Evolutionary conservation across 1,284 basidiomycete genomes (phyloP).

Genomic region (Papiliotrema nemorosa): DNA sequence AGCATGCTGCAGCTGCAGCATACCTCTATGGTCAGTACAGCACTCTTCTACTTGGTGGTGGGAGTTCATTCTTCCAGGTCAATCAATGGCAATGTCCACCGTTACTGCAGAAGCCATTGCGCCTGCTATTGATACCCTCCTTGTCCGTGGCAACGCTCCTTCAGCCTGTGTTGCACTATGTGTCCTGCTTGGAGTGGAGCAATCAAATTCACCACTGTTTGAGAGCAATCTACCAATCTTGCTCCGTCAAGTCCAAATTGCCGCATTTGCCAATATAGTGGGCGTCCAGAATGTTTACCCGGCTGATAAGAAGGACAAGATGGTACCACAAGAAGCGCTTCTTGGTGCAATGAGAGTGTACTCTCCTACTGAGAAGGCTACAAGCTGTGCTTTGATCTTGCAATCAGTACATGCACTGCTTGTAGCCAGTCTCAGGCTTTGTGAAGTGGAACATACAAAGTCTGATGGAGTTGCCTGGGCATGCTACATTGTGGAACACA

Average conservation of each 20-base stretch:
- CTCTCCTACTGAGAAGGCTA: conserved; percentile 19
- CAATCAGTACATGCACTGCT: conserved; percentile 28
- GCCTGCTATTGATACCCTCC: conserved; percentile 30
- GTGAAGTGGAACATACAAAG: conserved; percentile 9
- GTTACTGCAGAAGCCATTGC: conserved; percentile 25
- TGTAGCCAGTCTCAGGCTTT: conserved; percentile 22
- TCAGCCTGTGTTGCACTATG: conserved; percentile 20
- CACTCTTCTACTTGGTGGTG: neutral
- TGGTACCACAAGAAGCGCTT: conserved; percentile 25
- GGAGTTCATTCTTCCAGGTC: too few relatives aligned
- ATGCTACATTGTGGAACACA: conserved; percentile 33
- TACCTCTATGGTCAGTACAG: conserved; percentile 26
- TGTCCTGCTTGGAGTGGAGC: conserved; percentile 31
- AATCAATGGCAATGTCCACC: conserved; percentile 32
- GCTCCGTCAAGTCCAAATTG: conserved; percentile 26
- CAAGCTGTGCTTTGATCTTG: conserved; percentile 22
- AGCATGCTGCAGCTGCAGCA: conserved; percentile 18
- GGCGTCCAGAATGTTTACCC: too few relatives aligned
- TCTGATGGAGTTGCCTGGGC: conserved; percentile 26
- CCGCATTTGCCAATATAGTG: conserved; percentile 21
- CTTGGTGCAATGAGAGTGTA: conserved; percentile 27
- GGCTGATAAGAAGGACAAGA: too few relatives aligned
- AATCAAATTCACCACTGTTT: conserved; percentile 19
- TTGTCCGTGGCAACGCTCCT: conserved; percentile 1
- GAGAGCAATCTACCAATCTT: conserved; percentile 25